Evolutionary conservation across 768 basidiomycete species (phyloP), one percentile per base, ranked within the genome.

Genomic region (button mushroom (Agaricus bisporus)): DNA sequence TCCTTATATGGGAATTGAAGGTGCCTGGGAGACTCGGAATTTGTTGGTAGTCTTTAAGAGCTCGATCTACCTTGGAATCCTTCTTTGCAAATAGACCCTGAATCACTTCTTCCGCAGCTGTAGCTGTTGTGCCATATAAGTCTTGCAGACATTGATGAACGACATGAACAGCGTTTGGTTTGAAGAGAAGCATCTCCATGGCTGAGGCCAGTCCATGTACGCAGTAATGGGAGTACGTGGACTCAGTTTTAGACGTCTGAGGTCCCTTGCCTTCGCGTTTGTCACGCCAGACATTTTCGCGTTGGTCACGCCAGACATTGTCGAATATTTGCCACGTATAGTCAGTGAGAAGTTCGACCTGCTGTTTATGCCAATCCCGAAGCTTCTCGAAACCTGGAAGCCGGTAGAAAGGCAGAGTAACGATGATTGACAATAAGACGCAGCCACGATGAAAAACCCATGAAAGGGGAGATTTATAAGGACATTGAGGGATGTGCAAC

Each of bases 381-480:
- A 42, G 32, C n/a, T 5, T 41, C 12, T 11, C 12, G 25, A 50
- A 12, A 8, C 8, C 15, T 28, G 49, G 49, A 11, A 50, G 4
- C 28, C 4, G 7, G 26, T 9, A 12, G 41, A 50, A 50, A 1
- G 41, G 49, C 15, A 41, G 12, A 7, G 25, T 41, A 14, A 11
- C 3, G n/a, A 41, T 8, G 7, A 50, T 9, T 9, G 28, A 22
- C 26, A 50, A n/a, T 1, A 50, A 29, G 17, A 29, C 49, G 26
- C 26, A n/a, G 10, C 25, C 26, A 18, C 44, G 51, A 29, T 52
- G 43, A 4, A 29, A 11, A 12, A 46, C 32, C 44, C 51, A 52
- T 1, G 51, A 45, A n/a, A 52, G 37, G 9, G 51, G 51, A 9
- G 51, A 52, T 38, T 52, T 52, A 26, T 37, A 52, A 20, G 43